Conservation (phyloP, 495 filamentous ascomycete genomes). For the Tuber umbilicatum region DNA sequence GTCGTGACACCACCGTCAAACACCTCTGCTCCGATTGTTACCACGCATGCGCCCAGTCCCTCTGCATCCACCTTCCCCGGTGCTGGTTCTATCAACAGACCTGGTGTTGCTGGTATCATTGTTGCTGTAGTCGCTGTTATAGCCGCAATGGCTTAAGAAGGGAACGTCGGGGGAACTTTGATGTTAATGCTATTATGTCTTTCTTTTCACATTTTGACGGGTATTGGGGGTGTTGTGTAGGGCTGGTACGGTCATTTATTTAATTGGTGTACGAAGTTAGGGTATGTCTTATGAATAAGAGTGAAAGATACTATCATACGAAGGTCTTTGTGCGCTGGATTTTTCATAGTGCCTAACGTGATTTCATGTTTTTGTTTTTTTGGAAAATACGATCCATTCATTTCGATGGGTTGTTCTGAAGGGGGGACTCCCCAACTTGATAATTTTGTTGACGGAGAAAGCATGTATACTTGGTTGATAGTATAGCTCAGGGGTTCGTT, state of each 20-base stretch:
- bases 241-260: not conserved
- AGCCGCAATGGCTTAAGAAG: not conserved
- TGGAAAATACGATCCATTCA: not conserved
- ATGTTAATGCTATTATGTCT: not conserved
- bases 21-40: constrained; percentile 13
- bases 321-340: not conserved
- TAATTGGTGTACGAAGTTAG: not conserved
- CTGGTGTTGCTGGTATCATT: not conserved
- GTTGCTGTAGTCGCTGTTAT: not conserved
- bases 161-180: not conserved
- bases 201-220: not conserved
- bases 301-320: not conserved
- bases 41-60: not conserved
- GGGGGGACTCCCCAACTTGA: not conserved
- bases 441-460: not conserved
- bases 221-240: not conserved
- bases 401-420: not conserved
- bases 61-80: not conserved
- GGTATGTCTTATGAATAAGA: not conserved
- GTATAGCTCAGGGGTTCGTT: not conserved
- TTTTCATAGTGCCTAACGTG: not conserved
- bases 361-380: not conserved
- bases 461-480: not conserved
- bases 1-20: not conserved
- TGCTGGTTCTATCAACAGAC: not conserved